phyloP scores from a whole-genome alignment of 2,329 filamentous ascomycete genomes.

The Diplocarpon mali region DNA sequence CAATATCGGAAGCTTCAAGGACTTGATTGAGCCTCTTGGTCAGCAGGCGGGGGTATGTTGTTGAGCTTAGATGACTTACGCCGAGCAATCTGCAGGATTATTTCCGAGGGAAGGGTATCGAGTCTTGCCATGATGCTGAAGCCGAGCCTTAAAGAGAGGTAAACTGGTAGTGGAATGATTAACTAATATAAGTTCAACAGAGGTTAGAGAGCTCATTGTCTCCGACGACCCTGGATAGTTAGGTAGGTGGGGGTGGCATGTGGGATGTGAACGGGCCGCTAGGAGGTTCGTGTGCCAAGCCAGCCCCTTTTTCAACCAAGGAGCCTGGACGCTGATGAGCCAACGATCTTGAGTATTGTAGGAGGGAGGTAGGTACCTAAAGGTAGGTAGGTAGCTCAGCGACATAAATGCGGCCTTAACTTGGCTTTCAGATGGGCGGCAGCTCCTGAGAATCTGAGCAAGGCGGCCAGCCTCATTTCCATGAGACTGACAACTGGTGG shows the following conservation, averaged over 20 bases:
- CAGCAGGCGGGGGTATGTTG: not conserved
- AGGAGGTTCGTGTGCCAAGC: slow-evolving; percentile 1
- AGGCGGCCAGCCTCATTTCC: too few relatives aligned
- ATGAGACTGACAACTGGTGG: too few relatives aligned
- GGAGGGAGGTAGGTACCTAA: too few relatives aligned
- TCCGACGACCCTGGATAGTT: too few relatives aligned
- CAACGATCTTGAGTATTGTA: too few relatives aligned
- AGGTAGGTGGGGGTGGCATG: too few relatives aligned
- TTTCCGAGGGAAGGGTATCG: slow-evolving; percentile 23
- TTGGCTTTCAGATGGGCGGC: too few relatives aligned
- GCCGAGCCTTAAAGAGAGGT: not conserved
- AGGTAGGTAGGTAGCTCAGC: too few relatives aligned
- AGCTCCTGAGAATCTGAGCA: too few relatives aligned
- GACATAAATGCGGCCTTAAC: too few relatives aligned
- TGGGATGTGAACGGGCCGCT: slow-evolving; percentile 1
- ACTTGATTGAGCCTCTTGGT: slow-evolving; percentile 35
- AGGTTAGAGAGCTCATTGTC: too few relatives aligned
- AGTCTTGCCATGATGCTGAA: slow-evolving; percentile 12
- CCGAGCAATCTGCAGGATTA: slow-evolving; percentile 22
- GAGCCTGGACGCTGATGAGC: too few relatives aligned
- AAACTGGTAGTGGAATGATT: not conserved
- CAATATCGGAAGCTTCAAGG: slow-evolving; percentile 53
- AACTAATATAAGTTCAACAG: not conserved
- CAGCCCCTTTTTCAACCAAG: not conserved
- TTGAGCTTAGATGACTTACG: slow-evolving; percentile 16